phyloP scores from a whole-genome alignment of 345 rosid species.

The Lenwebbia sp. region DNA sequence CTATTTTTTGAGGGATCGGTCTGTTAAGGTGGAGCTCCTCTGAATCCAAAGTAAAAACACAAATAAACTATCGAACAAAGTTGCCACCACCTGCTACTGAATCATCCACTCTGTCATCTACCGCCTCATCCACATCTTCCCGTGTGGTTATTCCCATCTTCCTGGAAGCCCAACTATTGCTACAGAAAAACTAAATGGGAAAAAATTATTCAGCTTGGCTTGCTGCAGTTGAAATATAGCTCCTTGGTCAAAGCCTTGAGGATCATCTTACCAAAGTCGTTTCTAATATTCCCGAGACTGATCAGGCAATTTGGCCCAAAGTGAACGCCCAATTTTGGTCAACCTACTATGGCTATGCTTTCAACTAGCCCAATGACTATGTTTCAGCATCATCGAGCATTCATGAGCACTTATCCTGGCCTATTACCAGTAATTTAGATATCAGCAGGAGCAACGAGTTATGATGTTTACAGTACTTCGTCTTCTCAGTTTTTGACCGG shows the following conservation, averaged over 20 bases:
- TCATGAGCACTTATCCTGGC: neutral
- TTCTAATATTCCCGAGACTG: neutral
- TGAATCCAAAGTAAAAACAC: neutral
- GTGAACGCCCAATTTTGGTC: neutral
- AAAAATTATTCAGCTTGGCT: neutral
- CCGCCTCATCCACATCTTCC: neutral
- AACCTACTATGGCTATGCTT: neutral
- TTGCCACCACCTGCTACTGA: neutral
- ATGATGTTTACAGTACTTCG: neutral
- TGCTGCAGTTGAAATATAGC: neutral
- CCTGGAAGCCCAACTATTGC: neutral
- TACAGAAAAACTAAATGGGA: neutral
- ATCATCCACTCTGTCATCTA: neutral
- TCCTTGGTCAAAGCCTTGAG: neutral
- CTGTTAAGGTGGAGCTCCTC: neutral
- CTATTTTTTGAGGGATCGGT: neutral
- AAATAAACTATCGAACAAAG: neutral
- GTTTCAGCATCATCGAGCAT: neutral
- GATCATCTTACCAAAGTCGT: neutral
- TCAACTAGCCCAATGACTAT: neutral
- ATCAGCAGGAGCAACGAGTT: neutral
- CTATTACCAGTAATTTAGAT: neutral
- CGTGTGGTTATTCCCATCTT: neutral
- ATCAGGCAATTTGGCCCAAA: neutral
- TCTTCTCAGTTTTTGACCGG: neutral